phyloP scores from a whole-genome alignment of 1,284 basidiomycete species.

The Neolentinus lepideus region DNA sequence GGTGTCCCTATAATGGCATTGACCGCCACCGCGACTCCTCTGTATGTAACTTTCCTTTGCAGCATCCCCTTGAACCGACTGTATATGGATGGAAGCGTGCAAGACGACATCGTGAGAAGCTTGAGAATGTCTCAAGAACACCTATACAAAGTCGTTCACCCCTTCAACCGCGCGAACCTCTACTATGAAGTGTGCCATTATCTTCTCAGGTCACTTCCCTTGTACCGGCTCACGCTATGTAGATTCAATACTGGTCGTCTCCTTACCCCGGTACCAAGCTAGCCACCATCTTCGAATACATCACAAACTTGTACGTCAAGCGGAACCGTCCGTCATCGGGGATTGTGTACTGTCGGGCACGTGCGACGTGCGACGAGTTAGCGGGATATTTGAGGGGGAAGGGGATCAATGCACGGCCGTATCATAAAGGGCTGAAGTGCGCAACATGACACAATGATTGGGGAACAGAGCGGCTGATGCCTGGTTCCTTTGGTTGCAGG shows the following conservation, averaged over 20 bases:
- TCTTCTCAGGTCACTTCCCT: not conserved
- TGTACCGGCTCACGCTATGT: conserved; percentile 2
- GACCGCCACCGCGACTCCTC: conserved; percentile 69
- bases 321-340: conserved; percentile 62
- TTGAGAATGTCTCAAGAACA: conserved; percentile 52
- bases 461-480: not conserved
- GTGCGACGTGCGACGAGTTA: conserved; percentile 62
- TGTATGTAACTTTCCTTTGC: conserved; percentile 28
- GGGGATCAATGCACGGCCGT: conserved; percentile 67
- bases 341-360: conserved; percentile 74
- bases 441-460: conserved; percentile 11
- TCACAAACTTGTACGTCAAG: conserved; percentile 49
- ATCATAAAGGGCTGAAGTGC: conserved; percentile 61
- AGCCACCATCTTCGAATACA: conserved; percentile 62
- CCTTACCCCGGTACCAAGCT: conserved; percentile 44
- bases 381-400: conserved; percentile 52
- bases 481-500: conserved; percentile 24
- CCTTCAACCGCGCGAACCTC: conserved; percentile 76
- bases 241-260: conserved; percentile 58
- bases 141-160: conserved; percentile 62
- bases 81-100: no score
- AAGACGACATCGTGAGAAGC: conserved; percentile 61
- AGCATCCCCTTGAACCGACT: no score
- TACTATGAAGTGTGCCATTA: conserved; percentile 71
- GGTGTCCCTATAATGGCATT: conserved; percentile 78